Conservation (phyloP, 208 protist genomes). For the Porcisia deanei region DNA sequence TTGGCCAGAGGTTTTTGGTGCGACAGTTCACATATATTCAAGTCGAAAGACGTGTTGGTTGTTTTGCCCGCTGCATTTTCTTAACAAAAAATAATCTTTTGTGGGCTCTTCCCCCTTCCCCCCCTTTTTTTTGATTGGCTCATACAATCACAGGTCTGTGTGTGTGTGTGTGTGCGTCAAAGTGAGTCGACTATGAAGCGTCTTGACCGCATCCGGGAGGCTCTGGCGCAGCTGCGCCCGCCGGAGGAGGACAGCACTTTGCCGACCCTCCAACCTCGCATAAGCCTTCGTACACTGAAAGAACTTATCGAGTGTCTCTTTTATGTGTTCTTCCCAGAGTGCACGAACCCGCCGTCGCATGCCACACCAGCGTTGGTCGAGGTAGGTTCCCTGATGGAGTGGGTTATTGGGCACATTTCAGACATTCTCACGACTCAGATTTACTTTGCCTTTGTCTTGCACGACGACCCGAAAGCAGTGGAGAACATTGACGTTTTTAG, state of each 20-base stretch:
- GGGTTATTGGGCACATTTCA: slow-evolving; percentile 51
- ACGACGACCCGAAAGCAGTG: slow-evolving; percentile 46
- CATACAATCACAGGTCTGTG: background rate
- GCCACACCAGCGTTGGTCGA: slow-evolving; percentile 33
- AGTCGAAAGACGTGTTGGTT: too few species aligned
- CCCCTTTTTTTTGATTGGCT: background rate
- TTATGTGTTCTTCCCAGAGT: slow-evolving; percentile 66
- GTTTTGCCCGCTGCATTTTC: too few species aligned
- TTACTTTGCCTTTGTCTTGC: slow-evolving; percentile 53
- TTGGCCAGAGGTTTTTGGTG: too few species aligned
- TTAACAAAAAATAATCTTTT: too few species aligned
- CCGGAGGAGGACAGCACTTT: background rate
- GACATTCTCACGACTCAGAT: slow-evolving; percentile 60
- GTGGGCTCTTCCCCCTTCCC: background rate
- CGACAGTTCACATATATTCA: too few species aligned
- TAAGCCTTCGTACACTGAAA: slow-evolving; percentile 40
- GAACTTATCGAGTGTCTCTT: slow-evolving; percentile 60
- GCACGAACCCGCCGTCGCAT: slow-evolving; percentile 36
- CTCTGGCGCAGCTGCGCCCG: slow-evolving; percentile 40
- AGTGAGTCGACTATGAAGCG: slow-evolving; percentile 39
- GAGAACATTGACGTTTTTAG: slow-evolving; percentile 17
- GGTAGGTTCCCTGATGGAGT: slow-evolving; percentile 40
- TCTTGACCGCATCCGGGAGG: slow-evolving; percentile 52
- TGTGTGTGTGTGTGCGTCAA: background rate
- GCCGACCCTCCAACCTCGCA: slow-evolving; percentile 27